Evolutionary conservation across 257 asterid genomes (phyloP).

Genomic region (Solanum corneliomulleri): DNA sequence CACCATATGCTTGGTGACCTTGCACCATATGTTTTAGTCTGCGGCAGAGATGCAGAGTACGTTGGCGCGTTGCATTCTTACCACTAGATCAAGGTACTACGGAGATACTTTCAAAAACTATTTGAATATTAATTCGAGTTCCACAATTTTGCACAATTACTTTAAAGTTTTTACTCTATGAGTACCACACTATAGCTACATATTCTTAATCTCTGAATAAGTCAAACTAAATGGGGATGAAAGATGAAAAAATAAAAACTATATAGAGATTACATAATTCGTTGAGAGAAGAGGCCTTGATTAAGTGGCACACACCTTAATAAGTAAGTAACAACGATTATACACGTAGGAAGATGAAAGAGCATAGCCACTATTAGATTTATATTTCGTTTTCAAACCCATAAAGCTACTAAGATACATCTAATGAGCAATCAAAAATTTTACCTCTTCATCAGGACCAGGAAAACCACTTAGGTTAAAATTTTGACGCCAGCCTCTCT

Average conservation of each 20-base stretch:
- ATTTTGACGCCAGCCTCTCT: constrained; percentile 98
- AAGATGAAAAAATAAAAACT: background rate
- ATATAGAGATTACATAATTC: background rate
- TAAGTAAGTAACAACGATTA: background rate
- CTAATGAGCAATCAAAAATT: background rate
- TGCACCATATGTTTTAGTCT: background rate
- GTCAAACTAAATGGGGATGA: background rate
- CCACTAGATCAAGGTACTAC: background rate
- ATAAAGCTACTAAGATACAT: background rate
- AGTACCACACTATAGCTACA: background rate
- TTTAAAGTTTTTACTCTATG: background rate
- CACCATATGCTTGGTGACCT: background rate
- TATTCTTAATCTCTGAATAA: background rate
- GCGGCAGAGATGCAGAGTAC: background rate
- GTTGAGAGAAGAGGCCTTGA: background rate
- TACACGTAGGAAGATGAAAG: background rate
- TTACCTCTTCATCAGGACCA: background rate
- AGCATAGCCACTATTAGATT: background rate
- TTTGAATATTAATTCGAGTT: background rate
- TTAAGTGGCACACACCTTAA: background rate
- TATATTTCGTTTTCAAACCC: background rate
- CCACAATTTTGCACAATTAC: background rate
- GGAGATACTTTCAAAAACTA: background rate
- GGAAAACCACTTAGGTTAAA: constrained; percentile 26
- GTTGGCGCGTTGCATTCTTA: background rate